These are phyloP conservation scores for Pichia terricola DNA, from an alignment of 1,139 yeast genomes.

Conservation along the genomic window DNA sequence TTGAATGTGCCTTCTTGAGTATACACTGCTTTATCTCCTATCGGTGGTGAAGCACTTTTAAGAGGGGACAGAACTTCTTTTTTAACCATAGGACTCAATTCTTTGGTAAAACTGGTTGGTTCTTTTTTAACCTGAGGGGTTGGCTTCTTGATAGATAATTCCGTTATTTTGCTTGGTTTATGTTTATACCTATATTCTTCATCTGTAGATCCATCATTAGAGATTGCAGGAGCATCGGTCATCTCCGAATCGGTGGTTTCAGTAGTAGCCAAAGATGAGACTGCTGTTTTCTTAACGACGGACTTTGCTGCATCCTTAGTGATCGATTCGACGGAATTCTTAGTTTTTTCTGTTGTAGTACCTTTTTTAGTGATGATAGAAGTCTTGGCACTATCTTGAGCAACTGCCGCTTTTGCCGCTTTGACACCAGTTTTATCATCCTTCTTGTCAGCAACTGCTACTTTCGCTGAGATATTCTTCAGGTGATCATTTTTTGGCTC, in stretches of 20 bases:
- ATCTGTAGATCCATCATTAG: neutral
- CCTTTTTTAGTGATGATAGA: too few species aligned
- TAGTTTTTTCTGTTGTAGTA: too few species aligned
- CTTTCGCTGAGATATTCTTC: neutral
- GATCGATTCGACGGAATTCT: neutral
- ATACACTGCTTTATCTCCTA: too few species aligned
- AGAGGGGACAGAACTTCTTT: too few species aligned
- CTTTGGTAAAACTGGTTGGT: too few species aligned
- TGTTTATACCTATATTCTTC: neutral
- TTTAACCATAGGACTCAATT: too few species aligned
- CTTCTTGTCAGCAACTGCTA: neutral
- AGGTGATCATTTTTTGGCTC: neutral
- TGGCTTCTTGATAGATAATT: neutral
- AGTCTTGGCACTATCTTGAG: neutral
- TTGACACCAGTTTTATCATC: neutral
- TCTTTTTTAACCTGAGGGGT: neutral
- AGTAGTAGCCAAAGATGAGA: neutral
- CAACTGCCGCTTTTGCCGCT: neutral
- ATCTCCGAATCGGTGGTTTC: neutral
- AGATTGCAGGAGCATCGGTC: neutral
- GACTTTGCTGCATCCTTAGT: neutral
- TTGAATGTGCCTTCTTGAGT: too few species aligned
- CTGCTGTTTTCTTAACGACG: neutral
- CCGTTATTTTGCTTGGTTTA: neutral
- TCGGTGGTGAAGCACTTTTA: too few species aligned